These are phyloP conservation scores for Globisporangium recalcitrans DNA, from an alignment of 352 stramenopile genomes.

Conservation along the genomic window DNA sequence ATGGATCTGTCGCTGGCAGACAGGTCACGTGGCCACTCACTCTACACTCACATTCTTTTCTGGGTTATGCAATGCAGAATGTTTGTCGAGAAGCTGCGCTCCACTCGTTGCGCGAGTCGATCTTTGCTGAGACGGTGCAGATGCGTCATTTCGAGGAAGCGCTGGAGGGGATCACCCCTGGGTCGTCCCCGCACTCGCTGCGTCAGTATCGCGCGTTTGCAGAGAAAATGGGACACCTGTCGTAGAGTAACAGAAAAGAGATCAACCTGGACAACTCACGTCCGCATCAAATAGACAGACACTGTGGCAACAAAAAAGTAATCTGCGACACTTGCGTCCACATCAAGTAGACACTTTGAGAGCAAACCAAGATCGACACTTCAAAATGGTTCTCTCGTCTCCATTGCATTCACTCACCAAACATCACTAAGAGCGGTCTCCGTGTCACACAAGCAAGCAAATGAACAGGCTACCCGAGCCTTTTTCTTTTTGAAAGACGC, in stretches of 20 bases:
- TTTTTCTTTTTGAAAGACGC: too few relatives aligned
- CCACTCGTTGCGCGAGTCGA: conserved; percentile 63
- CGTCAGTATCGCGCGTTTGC: conserved; percentile 58
- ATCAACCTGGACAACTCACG: too few relatives aligned
- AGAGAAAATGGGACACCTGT: conserved; percentile 45
- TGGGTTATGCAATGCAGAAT: too few relatives aligned
- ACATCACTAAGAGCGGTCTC: neutral
- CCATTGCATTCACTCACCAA: neutral
- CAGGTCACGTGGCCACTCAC: too few relatives aligned
- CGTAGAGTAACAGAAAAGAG: too few relatives aligned
- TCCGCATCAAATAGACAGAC: neutral
- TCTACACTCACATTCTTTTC: too few relatives aligned
- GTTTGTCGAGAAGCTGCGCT: conserved; percentile 83
- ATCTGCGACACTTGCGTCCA: neutral
- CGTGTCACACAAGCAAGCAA: too few relatives aligned
- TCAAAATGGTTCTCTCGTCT: neutral
- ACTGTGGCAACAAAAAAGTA: neutral
- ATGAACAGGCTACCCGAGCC: neutral
- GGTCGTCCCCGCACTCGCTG: conserved; percentile 53
- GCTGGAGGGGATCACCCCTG: conserved; percentile 39
- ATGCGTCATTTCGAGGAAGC: conserved; percentile 62
- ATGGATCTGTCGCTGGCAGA: neutral
- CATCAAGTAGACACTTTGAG: neutral
- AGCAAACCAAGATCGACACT: neutral
- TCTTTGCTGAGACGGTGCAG: conserved; percentile 40